Evolutionary conservation across 306 rosid species (phyloP).

Genomic region (Oxytropis ochrocephala): DNA sequence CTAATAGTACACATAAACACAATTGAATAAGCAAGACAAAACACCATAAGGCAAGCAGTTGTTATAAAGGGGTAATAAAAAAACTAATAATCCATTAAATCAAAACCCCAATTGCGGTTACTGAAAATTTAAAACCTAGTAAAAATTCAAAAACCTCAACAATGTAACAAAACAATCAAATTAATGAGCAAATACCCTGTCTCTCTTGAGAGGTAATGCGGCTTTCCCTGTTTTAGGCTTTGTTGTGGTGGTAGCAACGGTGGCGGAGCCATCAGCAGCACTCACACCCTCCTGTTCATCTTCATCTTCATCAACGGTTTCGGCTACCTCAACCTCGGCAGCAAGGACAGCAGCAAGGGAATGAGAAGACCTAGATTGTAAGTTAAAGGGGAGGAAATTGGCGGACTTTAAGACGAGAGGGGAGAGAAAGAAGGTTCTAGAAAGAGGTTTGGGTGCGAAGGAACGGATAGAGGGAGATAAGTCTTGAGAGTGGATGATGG

Average conservation of each 20-base stretch:
- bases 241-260: conserved; percentile 6
- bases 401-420: conserved; percentile 32
- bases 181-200: conserved; percentile 45
- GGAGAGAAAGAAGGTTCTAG: conserved; percentile 29
- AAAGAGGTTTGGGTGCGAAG: conserved; percentile 39
- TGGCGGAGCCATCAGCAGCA: conserved; percentile 9
- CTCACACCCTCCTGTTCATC: conserved; percentile 23
- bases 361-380: conserved; percentile 16
- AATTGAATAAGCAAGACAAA: too few relatives aligned
- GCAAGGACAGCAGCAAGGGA: conserved; percentile 47
- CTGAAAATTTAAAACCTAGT: background rate
- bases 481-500: conserved; percentile 25
- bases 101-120: conserved; percentile 3
- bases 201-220: conserved; percentile 85
- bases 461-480: conserved; percentile 42
- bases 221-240: conserved; percentile 91
- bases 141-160: conserved; percentile 5
- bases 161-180: background rate
- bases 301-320: conserved; percentile 35
- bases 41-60: too few relatives aligned
- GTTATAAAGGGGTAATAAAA: too few relatives aligned
- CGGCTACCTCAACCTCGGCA: conserved; percentile 46
- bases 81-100: background rate
- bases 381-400: conserved; percentile 23
- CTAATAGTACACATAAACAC: too few relatives aligned